Base-by-base conservation (phyloP, 306 rosid genomes). In the Vicia faba region DNA sequence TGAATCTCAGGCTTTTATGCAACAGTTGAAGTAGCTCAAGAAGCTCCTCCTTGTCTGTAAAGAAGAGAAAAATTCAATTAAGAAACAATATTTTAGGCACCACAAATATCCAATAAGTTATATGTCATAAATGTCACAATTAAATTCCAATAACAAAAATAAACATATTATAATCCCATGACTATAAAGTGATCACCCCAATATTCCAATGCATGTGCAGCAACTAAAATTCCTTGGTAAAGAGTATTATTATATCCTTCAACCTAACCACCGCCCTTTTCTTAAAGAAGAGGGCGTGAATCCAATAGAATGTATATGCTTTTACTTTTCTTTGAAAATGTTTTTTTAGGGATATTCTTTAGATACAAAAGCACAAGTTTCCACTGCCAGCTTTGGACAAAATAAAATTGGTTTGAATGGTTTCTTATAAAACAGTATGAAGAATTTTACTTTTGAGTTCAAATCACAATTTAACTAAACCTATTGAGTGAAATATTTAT, bases 11-110 rank as follows among this genome's bases (percentile, higher is more conserved):
- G 89, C 95, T 74, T 78, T 91, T 70, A 76, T 87, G 38, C 95
- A 92, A 48, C 98, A 92, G 78, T 82, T 89, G 92, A 92, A 92
- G 84, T 76, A 92, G 78, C 96, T 84, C 79, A 89, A 61, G 76
- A 92, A 80, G 76, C 92, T 84, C 78, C 85, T 81, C 79, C 97
- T 83, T 35, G 90, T 54, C 96, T 92, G 84, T 25, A 59, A 50
- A 25, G 35, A 14, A n/a, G 11, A 67, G 51, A 4, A 54, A 50
- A 14, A n/a, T n/a, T n/a, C n/a, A n/a, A n/a, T n/a, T n/a, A n/a
- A n/a, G 59, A 16, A 5, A 14, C 19, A 73, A 14, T 29, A 64
- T 7, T 29, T 57, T 25, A 69, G 43, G 7, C 50, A 39, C 41
- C 44, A 29, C 16, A 61, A 19, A 61, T 43, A 54, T 54, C 45